Conservation (phyloP, 2,329 filamentous ascomycete species). For the Hymenoscyphus repandus region DNA sequence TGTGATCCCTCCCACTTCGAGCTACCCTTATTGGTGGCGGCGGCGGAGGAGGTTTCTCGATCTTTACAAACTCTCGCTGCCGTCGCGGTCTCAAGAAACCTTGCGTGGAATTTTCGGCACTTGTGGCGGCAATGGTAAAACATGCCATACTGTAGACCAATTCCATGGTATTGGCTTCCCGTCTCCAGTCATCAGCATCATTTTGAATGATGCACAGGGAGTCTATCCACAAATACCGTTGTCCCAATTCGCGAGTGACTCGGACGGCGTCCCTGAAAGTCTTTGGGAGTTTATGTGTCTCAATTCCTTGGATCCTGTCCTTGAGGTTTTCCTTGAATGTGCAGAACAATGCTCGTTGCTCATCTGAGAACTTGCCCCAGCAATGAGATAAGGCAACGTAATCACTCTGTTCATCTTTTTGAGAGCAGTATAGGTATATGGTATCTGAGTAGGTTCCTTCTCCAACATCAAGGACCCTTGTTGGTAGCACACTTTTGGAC, state of each 20-base stretch:
- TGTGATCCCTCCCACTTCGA: not conserved
- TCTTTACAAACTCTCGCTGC: constrained; percentile 33
- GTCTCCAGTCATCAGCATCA: constrained; percentile 3
- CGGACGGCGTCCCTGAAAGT: constrained; percentile 6
- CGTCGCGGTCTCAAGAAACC: not conserved
- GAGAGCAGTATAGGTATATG: not conserved
- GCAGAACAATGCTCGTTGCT: not conserved
- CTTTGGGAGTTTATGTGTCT: not conserved
- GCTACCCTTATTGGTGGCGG: no score
- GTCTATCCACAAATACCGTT: constrained; percentile 9
- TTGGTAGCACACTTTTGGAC: not conserved
- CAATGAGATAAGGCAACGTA: constrained; percentile 8
- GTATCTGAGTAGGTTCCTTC: not conserved
- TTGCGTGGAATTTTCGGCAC: not conserved
- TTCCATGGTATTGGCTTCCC: constrained; percentile 4
- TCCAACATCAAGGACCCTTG: not conserved
- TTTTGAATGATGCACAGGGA: constrained; percentile 10
- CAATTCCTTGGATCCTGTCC: not conserved
- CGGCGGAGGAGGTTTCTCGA: not conserved
- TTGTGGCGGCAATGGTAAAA: constrained; percentile 27
- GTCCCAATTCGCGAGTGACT: not conserved
- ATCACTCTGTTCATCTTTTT: not conserved
- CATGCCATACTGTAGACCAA: not conserved
- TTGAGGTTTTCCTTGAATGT: not conserved
- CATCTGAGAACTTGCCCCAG: constrained; percentile 1